Conservation (phyloP, 1,284 basidiomycete genomes). For the Ceratobasidium sp. region DNA sequence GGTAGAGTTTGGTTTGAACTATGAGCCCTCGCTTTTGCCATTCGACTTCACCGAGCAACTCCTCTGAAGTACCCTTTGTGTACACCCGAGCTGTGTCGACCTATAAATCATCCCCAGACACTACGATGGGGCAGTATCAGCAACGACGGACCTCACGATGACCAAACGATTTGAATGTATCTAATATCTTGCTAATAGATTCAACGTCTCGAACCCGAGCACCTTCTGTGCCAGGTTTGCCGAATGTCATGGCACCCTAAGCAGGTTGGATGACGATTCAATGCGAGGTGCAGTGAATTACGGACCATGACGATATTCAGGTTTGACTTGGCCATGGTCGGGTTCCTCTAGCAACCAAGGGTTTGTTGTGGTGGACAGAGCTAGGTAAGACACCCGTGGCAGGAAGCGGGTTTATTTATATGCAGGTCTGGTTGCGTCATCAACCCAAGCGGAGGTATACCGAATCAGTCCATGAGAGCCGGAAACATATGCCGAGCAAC, state of each 20-base stretch:
- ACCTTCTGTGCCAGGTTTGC: constrained; percentile 58
- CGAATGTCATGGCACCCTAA: constrained; percentile 66
- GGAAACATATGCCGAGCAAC: neutral
- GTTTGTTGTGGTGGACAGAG: neutral
- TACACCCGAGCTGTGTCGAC: constrained; percentile 58
- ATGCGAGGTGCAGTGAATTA: neutral
- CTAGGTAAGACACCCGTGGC: no score
- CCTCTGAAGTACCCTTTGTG: constrained; percentile 66
- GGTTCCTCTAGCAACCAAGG: neutral
- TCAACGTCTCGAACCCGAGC: constrained; percentile 49
- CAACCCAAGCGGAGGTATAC: constrained; percentile 14
- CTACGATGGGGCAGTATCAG: constrained; percentile 50
- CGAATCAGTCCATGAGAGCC: constrained; percentile 1
- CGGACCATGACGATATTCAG: constrained; percentile 41
- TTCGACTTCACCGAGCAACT: constrained; percentile 54
- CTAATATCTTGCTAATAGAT: constrained; percentile 63
- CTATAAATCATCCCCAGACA: constrained; percentile 1
- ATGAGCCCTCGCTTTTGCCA: constrained; percentile 25
- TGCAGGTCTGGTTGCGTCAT: neutral
- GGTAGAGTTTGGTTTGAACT: constrained; percentile 64
- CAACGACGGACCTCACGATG: constrained; percentile 63
- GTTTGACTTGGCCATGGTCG: constrained; percentile 24
- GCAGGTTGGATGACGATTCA: neutral
- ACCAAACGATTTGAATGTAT: constrained; percentile 62
- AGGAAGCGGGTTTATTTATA: constrained; percentile 20